A percentile compares a stretch with the other conserved stretches of the same genome.
Evolutionary conservation across 257 asterid species (phyloP).

Genomic region (Solanum chilense): DNA sequence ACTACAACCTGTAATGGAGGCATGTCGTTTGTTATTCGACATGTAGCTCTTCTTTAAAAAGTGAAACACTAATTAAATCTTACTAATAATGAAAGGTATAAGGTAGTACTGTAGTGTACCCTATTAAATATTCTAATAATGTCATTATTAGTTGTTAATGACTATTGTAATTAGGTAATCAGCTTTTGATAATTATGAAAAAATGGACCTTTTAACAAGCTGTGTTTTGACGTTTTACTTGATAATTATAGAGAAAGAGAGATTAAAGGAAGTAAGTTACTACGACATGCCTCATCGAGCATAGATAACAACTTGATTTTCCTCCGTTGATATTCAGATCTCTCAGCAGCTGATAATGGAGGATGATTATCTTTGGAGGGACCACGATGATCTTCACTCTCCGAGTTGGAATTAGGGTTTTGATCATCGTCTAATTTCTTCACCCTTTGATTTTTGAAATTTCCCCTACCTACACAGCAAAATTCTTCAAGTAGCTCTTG

Average conservation of each 20-base stretch:
- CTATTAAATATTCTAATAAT: neutral
- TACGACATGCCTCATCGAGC: conserved; percentile 66
- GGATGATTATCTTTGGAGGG: conserved; percentile 22
- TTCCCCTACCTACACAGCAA: conserved; percentile 64
- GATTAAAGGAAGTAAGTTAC: neutral
- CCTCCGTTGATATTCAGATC: conserved; percentile 54
- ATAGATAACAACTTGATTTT: conserved; percentile 55
- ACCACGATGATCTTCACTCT: conserved; percentile 3
- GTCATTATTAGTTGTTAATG: conserved; percentile 1
- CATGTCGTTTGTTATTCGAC: conserved; percentile 56
- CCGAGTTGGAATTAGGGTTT: conserved; percentile 55
- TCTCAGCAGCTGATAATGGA: conserved; percentile 42
- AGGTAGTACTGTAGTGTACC: neutral
- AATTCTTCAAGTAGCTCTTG: conserved; percentile 61
- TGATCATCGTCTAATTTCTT: conserved; percentile 12
- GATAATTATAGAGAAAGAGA: neutral
- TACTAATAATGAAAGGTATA: neutral
- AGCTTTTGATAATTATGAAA: neutral
- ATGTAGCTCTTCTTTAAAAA: conserved; percentile 54
- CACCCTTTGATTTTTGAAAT: conserved; percentile 15
- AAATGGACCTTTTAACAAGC: neutral
- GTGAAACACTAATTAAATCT: neutral
- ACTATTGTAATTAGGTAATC: neutral
- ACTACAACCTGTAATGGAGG: conserved; percentile 45
- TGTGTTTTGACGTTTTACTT: neutral